These are phyloP conservation scores for Diaporthe humulicola DNA, from an alignment of 2,329 filamentous ascomycete genomes.

Conservation along the genomic window DNA sequence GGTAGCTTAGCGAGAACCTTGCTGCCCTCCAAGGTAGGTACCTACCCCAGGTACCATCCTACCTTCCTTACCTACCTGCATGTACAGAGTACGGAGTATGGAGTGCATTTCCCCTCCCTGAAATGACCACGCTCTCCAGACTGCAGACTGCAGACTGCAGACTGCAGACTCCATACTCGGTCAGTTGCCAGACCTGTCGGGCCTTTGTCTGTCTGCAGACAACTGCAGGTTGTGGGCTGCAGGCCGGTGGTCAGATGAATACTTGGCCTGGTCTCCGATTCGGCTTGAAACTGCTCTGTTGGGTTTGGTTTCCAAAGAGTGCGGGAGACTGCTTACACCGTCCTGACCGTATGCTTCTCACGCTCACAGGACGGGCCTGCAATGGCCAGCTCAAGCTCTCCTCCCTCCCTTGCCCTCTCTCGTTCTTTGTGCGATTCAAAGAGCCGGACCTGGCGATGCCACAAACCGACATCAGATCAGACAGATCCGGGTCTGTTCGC, in stretches of 20 bases:
- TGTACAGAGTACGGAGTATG: not conserved
- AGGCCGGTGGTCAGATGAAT: constrained; percentile 1
- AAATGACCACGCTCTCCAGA: not conserved
- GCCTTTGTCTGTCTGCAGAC: constrained; percentile 12
- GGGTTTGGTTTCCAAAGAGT: constrained; percentile 11
- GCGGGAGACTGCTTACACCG: not conserved
- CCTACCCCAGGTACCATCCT: constrained; percentile 1
- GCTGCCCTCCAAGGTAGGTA: not conserved
- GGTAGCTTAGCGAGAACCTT: not conserved
- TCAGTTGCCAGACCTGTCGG: constrained; percentile 9
- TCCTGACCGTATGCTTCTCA: too few species aligned
- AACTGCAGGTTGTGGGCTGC: constrained; percentile 2
- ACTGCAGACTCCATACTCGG: not conserved
- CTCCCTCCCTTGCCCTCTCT: not conserved
- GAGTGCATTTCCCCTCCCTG: not conserved
- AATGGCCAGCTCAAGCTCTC: not conserved
- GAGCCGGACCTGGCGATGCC: not conserved
- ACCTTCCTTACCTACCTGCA: not conserved
- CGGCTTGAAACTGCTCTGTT: constrained; percentile 13
- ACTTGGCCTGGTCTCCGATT: not conserved
- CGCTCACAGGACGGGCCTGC: not conserved
- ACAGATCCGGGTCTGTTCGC: constrained; percentile 11
- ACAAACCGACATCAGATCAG: constrained; percentile 8
- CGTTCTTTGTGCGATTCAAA: not conserved
- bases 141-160: not conserved